Base-by-base conservation (phyloP, 1,284 basidiomycete genomes). In the Grifola frondosa region DNA sequence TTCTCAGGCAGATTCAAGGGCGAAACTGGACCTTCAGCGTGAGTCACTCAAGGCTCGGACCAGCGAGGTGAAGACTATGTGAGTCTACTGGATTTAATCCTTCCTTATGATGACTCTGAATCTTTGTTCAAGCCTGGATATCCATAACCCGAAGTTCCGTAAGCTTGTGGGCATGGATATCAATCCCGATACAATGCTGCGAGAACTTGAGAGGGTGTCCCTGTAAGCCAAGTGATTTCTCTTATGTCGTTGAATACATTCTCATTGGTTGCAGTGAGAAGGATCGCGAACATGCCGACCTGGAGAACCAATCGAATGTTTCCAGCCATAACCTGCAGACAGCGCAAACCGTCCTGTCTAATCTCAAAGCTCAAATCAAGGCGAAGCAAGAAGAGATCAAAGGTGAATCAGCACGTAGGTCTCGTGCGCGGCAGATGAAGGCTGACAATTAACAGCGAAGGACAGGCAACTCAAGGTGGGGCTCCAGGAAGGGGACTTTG, bases 1-100 rank as follows among this genome's bases (percentile, higher is more conserved):
- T 57, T 62, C 81, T 28, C 92, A 97, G 60, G 86, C 91, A 0
- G 90, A 95, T 49, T 73, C 81, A 1, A 75, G 95, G 28, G 93
- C 94, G 1, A 86, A 84, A 54, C 66, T 98, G 33, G 80, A 86
- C 29, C 63, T 97, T 49, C 91, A 92, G 61, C 73, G 82, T 46
- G 70, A 70, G 0, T 90, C 94, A 50, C 61, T 83, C 24, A 77
- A 74, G 58, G 74, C 70, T 42, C 92, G 88, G 67, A 68, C 69
- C 16, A 67, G 68, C 13, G 85, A 91, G 31, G 70, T 91, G 12
- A 69, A 78, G 44, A 81, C 76, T 39, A 80, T 75, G 91, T 93
- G 49, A 41, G 84, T 74, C 15, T 3, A 19, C 11, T 26, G 29
- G 34, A 31, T 35, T 28, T 3, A 5, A 13, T 4, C 19, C 40